Evolutionary conservation across 2,329 filamentous ascomycete species (phyloP), one percentile per base, ranked within the genome.

Genomic region (Teratosphaeria viscida): DNA sequence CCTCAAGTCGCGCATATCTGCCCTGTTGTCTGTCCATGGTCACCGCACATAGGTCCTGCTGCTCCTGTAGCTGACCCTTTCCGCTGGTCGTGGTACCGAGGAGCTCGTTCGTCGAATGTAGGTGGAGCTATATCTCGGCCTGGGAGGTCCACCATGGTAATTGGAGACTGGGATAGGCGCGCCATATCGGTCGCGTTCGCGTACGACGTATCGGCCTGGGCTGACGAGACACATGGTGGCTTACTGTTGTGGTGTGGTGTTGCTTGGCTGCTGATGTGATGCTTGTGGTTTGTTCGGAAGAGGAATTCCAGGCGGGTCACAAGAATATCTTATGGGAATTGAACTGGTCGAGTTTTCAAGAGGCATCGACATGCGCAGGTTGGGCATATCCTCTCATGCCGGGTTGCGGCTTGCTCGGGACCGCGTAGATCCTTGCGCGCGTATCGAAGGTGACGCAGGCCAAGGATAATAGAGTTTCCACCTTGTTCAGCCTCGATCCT

Each of bases 121-220:
- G 14, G 63, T 62, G 16, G 57, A 57, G 23, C 60, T 61, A 19
- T 58, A 58, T 29, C 63, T 56, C 4, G 60, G 57, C 7, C 52
- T 34, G 32, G 56, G 57, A 19, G 63, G 62, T 10, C 69, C 67
- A 14, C 68, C 63, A 49, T 69, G 65, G 60, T 67, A 71, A 60
- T 71, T 70, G 49, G 66, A 70, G 43, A 72, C 68, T 2, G 67
- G 69, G 8, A 70, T 65, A 2, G 70, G 68, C 2, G 69, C 64
- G 43, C 66, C 55, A 55, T 68, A 66, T 34, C 57, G 55, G 12
- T 62, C 58, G 43, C 61, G 59, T 12, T 62, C 59, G 35, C 61
- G 59, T 39, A 68, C 62, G 52, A 63, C 61, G 19, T 60, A 14
- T 37, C 52, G 52, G 12, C 19, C 29, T 32, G 52, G 52, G 6